These are phyloP conservation scores for Neoboletus subvelutipes DNA, from an alignment of 768 basidiomycete species.

Conservation along the genomic window DNA sequence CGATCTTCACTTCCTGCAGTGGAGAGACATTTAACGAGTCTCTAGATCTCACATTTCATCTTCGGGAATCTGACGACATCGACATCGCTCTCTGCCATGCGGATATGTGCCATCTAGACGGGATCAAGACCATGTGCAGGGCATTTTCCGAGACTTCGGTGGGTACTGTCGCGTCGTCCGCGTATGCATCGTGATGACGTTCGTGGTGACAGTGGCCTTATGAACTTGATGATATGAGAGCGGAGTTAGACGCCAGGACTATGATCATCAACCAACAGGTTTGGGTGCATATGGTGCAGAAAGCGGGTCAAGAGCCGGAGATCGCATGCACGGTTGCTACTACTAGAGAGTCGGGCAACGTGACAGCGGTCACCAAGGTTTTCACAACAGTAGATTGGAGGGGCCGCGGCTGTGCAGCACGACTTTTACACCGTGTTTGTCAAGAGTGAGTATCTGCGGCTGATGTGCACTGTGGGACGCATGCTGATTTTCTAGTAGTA, in stretches of 20 bases:
- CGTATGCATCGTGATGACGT: not conserved
- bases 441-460: conserved; percentile 41
- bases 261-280: conserved; percentile 48
- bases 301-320: conserved; percentile 24
- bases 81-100: conserved; percentile 36
- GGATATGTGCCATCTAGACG: conserved; percentile 25
- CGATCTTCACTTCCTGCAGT: conserved; percentile 59
- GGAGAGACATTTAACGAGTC: conserved; percentile 33
- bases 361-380: conserved; percentile 73
- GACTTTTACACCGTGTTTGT: conserved; percentile 58
- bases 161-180: conserved; percentile 20
- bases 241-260: conserved; percentile 48
- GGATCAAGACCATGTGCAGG: conserved; percentile 47
- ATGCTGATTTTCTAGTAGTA: no score
- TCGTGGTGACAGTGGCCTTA: conserved; percentile 50
- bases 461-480: not conserved
- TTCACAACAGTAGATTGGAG: conserved; percentile 57
- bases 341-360: conserved; percentile 56
- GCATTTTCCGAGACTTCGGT: conserved; percentile 64
- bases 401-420: conserved; percentile 55
- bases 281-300: conserved; percentile 57
- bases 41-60: not conserved
- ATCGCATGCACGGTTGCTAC: conserved; percentile 69
- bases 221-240: conserved; percentile 40
- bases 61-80: conserved; percentile 6